Evolutionary conservation across 257 asterid genomes (phyloP).

Genomic region (Cinchona pubescens): DNA sequence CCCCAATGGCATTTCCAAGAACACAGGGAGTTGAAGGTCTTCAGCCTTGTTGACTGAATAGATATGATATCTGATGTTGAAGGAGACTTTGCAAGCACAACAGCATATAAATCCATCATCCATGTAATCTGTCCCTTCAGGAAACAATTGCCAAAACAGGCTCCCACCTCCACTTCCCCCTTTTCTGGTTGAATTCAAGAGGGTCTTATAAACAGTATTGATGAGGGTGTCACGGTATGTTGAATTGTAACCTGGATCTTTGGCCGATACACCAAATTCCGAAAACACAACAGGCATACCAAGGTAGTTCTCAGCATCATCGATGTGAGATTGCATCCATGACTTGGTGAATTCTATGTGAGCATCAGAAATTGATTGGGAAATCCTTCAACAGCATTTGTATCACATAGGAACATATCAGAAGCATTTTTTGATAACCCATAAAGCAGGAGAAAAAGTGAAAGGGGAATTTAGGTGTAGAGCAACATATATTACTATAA

Average conservation of each 20-base stretch:
- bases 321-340: slow-evolving; percentile 89
- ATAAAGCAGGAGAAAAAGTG: too few relatives aligned
- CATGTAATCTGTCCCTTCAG: slow-evolving; percentile 86
- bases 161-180: slow-evolving; percentile 84
- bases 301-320: slow-evolving; percentile 66
- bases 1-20: slow-evolving; percentile 80
- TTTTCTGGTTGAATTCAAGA: slow-evolving; percentile 60
- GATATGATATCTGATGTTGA: slow-evolving; percentile 53
- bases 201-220: slow-evolving; percentile 49
- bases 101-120: slow-evolving; percentile 89
- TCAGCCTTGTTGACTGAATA: slow-evolving; percentile 60
- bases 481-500: background rate
- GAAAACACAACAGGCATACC: slow-evolving; percentile 81
- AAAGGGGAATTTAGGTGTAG: background rate
- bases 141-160: slow-evolving; percentile 90
- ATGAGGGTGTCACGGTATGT: slow-evolving; percentile 56
- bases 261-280: slow-evolving; percentile 74
- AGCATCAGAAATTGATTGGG: slow-evolving; percentile 55
- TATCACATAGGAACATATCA: background rate
- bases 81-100: slow-evolving; percentile 65
- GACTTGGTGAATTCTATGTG: slow-evolving; percentile 75
- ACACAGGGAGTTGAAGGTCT: slow-evolving; percentile 59
- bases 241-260: slow-evolving; percentile 67
- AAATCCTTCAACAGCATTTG: slow-evolving; percentile 51
- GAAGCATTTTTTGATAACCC: background rate